Percentiles rank a stretch among this genome's conserved stretches.
These are phyloP conservation scores for Cyberlindnera lachancei DNA, from an alignment of 805 yeast species.

Conservation along the genomic window DNA sequence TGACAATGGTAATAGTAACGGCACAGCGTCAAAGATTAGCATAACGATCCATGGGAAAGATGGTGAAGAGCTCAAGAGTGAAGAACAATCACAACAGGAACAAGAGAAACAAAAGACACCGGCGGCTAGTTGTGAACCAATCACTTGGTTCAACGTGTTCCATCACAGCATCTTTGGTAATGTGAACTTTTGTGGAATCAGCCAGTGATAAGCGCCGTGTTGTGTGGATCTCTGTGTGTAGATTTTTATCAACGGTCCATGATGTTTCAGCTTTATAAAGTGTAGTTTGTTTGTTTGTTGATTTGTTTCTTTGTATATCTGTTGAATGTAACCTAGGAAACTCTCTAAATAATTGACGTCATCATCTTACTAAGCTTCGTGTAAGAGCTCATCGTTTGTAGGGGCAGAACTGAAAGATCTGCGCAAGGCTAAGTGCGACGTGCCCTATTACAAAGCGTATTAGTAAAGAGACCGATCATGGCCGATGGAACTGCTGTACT, in stretches of 20 bases:
- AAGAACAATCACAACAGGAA: neutral
- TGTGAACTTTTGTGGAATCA: conserved; percentile 25
- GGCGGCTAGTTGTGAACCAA: conserved; percentile 43
- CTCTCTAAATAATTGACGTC: neutral
- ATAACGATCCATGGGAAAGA: too few species aligned
- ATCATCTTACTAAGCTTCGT: too few species aligned
- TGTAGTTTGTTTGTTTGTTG: neutral
- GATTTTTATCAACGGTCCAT: neutral
- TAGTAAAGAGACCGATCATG: too few species aligned
- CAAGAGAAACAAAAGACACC: conserved; percentile 14
- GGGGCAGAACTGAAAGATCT: too few species aligned
- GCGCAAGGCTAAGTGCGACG: too few species aligned
- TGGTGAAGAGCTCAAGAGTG: too few species aligned
- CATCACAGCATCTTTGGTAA: conserved; percentile 44
- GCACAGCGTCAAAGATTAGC: too few species aligned
- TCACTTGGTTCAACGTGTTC: conserved; percentile 46
- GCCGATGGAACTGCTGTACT: too few species aligned
- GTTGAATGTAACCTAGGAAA: neutral
- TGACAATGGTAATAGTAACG: conserved; percentile 1
- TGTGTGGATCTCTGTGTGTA: neutral
- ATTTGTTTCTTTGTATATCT: neutral
- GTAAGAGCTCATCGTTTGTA: too few species aligned
- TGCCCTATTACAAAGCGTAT: too few species aligned
- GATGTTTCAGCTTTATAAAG: neutral
- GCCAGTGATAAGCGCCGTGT: neutral